Evolutionary conservation across 257 asterid species (phyloP).

Genomic region (Solanum etuberosum): DNA sequence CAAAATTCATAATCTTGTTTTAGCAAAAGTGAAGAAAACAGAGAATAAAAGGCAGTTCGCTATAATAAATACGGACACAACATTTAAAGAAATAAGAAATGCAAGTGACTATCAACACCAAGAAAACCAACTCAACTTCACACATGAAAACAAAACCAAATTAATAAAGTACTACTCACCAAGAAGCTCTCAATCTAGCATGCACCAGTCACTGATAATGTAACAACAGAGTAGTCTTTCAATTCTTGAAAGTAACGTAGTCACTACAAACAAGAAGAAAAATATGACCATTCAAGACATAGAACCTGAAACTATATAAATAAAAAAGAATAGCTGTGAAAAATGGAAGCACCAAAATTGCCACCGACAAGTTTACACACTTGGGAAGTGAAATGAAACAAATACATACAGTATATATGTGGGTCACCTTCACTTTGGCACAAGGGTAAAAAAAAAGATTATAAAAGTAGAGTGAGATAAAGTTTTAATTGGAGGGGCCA

Average conservation of each 20-base stretch:
- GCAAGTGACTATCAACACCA: neutral
- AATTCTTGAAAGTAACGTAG: neutral
- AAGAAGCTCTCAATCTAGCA: neutral
- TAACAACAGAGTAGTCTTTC: neutral
- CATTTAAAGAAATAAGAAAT: too few relatives aligned
- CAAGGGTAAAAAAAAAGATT: neutral
- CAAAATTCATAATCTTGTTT: neutral
- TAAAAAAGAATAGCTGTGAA: neutral
- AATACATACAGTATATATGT: neutral
- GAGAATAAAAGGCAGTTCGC: neutral
- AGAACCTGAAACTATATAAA: neutral
- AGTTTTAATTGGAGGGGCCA: neutral
- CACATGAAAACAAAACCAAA: neutral
- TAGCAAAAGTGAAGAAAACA: neutral
- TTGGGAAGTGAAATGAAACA: neutral
- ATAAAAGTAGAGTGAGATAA: neutral
- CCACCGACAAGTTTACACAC: conserved; percentile 2
- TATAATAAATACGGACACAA: too few relatives aligned
- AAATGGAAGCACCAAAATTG: neutral
- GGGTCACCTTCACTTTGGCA: neutral
- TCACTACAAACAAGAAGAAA: neutral
- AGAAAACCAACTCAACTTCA: neutral
- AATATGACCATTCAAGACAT: neutral
- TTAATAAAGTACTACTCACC: neutral
- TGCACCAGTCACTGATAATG: neutral